These are phyloP conservation scores for Cotoneaster glaucophyllus DNA, from an alignment of 306 rosid genomes.

Conservation along the genomic window DNA sequence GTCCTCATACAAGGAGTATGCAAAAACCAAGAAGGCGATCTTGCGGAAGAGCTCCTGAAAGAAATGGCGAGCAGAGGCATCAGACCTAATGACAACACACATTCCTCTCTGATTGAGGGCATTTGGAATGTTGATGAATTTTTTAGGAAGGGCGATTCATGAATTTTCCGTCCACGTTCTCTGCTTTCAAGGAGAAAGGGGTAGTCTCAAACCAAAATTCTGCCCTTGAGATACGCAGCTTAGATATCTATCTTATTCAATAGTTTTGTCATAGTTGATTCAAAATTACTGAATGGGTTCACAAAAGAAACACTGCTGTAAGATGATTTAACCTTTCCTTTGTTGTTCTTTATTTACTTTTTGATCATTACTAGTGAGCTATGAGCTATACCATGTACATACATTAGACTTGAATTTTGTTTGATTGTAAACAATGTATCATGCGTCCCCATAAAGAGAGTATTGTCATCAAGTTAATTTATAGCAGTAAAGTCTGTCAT, in stretches of 20 bases:
- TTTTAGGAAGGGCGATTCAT: constrained; percentile 27
- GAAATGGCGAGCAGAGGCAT: constrained; percentile 78
- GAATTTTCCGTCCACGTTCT: constrained; percentile 15
- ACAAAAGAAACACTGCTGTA: constrained; percentile 3
- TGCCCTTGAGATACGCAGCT: constrained; percentile 9
- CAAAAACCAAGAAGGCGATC: constrained; percentile 62
- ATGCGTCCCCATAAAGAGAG: neutral
- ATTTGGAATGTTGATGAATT: constrained; percentile 31
- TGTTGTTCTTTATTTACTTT: neutral
- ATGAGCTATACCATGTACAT: neutral
- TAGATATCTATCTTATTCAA: constrained; percentile 10
- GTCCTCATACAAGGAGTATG: constrained; percentile 74
- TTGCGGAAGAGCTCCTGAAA: constrained; percentile 74
- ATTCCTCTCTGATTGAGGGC: constrained; percentile 54
- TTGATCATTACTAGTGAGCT: neutral
- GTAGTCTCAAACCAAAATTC: constrained; percentile 10
- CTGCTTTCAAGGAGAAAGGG: constrained; percentile 4
- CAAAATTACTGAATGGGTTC: constrained; percentile 7
- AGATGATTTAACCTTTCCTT: neutral
- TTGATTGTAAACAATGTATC: neutral
- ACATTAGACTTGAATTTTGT: neutral
- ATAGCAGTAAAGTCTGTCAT: neutral
- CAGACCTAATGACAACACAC: constrained; percentile 71
- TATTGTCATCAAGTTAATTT: neutral
- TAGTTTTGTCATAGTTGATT: constrained; percentile 9